Conservation (phyloP, 345 rosid genomes). For the Eucalyptus regnans region DNA sequence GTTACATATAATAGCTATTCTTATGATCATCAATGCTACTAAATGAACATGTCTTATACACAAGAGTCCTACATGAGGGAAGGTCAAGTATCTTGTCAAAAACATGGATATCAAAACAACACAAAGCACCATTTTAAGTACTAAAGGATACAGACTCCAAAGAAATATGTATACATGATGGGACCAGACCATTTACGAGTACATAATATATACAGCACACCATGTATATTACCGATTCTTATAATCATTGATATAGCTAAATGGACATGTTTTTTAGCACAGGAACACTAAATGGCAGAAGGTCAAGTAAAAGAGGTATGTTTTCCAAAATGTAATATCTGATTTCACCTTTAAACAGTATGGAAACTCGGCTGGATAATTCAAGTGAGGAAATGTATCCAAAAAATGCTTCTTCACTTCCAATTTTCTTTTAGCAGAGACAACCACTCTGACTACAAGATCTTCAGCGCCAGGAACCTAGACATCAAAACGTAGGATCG, state of each 20-base stretch:
- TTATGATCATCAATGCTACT: not conserved
- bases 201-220: not conserved
- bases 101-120: not conserved
- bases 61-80: not conserved
- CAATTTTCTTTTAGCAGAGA: constrained; percentile 75
- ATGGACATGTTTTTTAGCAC: not conserved
- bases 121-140: not conserved
- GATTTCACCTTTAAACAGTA: constrained; percentile 74
- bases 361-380: constrained; percentile 76
- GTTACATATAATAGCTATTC: not conserved
- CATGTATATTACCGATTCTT: not conserved
- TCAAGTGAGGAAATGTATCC: constrained; percentile 66
- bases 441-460: constrained; percentile 86
- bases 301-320: not conserved
- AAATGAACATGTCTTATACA: not conserved
- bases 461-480: constrained; percentile 87
- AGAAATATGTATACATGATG: not conserved
- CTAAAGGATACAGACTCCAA: not conserved
- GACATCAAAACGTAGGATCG: not conserved
- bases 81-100: not conserved
- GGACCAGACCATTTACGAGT: not conserved
- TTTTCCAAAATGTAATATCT: not conserved
- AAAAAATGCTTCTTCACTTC: constrained; percentile 85
- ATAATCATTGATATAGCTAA: not conserved
- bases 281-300: not conserved